Evolutionary conservation across 2,329 filamentous ascomycete species (phyloP).

Genomic region (Cordyceps cicadae): DNA sequence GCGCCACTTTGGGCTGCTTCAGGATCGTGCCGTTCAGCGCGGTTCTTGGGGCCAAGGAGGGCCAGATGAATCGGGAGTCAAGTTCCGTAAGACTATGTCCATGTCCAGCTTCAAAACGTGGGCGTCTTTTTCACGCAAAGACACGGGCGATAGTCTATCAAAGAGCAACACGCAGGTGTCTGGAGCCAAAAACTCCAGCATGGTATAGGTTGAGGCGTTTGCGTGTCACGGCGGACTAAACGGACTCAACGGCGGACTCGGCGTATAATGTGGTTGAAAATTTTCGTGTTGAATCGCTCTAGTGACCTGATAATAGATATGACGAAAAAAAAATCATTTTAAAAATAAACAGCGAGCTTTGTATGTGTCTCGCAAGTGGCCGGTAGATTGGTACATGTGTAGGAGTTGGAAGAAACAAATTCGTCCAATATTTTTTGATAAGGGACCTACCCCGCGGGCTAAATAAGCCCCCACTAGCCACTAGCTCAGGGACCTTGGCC

Average conservation of each 20-base stretch:
- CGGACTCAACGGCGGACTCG: no score
- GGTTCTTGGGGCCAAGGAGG: constrained; percentile 46
- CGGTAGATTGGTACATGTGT: not conserved
- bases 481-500: not conserved
- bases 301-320: not conserved
- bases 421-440: not conserved
- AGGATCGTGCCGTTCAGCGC: constrained; percentile 41
- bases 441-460: not conserved
- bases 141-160: constrained; percentile 29
- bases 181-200: constrained; percentile 4
- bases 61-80: constrained; percentile 36
- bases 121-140: constrained; percentile 34
- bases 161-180: constrained; percentile 1
- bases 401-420: no score
- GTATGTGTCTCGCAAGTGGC: not conserved
- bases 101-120: constrained; percentile 44
- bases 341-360: not conserved
- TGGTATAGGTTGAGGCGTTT: not conserved
- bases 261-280: not conserved
- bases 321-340: not conserved
- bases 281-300: not conserved
- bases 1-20: constrained; percentile 44
- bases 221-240: no score
- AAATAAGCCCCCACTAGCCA: not conserved
- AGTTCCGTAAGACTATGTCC: constrained; percentile 41